These are phyloP conservation scores for Leccinum ochraceum DNA, from an alignment of 768 basidiomycete species.

Conservation along the genomic window DNA sequence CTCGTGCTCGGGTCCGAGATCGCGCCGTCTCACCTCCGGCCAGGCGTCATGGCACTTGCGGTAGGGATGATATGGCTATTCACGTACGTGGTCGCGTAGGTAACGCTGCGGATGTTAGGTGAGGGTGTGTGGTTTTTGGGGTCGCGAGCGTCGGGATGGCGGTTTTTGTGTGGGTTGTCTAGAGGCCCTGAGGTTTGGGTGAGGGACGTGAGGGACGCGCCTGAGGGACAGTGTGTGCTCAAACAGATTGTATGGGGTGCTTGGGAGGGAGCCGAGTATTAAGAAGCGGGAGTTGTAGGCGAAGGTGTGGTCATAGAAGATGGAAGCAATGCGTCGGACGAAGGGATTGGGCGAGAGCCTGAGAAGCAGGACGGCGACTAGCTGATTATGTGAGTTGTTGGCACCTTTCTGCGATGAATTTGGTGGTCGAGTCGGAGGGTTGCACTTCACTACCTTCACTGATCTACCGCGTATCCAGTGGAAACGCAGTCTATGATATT, in stretches of 20 bases:
- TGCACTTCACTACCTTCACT: neutral
- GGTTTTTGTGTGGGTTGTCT: constrained; percentile 38
- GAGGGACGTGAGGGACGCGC: constrained; percentile 34
- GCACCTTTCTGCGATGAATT: neutral
- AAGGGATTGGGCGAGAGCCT: neutral
- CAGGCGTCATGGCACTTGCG: constrained; percentile 34
- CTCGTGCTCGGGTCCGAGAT: constrained; percentile 37
- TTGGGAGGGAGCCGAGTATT: constrained; percentile 23
- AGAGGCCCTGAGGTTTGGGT: constrained; percentile 27
- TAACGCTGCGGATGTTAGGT: constrained; percentile 37
- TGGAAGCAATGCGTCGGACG: constrained; percentile 2
- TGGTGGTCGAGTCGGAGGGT: neutral
- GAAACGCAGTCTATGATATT: neutral
- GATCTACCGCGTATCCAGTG: neutral
- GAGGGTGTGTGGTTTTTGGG: constrained; percentile 33
- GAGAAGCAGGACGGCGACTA: neutral
- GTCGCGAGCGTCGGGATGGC: constrained; percentile 32
- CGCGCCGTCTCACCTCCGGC: constrained; percentile 37
- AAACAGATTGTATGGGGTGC: constrained; percentile 7
- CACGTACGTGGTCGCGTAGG: constrained; percentile 38
- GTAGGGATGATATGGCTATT: constrained; percentile 37
- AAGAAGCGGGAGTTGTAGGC: constrained; percentile 25
- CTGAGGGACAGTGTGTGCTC: constrained; percentile 20
- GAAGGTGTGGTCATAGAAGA: neutral
- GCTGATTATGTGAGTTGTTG: neutral